phyloP scores from a whole-genome alignment of 192 early-diverging fungal species.

The Linnemannia exigua region DNA sequence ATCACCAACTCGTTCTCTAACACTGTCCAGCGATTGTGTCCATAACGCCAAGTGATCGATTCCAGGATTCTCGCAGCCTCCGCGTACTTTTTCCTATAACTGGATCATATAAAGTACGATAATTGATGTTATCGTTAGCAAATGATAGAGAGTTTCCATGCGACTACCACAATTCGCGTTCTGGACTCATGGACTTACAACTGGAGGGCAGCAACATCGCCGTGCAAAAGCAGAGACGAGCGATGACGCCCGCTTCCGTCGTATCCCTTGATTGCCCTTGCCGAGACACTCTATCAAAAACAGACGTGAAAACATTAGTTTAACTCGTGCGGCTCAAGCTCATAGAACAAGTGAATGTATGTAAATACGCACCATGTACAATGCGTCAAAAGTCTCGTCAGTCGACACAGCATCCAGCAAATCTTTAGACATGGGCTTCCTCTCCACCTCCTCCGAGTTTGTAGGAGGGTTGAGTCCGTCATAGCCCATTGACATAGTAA shows the following conservation, averaged over 20 bases:
- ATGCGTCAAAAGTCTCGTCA: slow-evolving; percentile 75
- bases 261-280: slow-evolving; percentile 78
- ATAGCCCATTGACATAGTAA: slow-evolving; percentile 67
- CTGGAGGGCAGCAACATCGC: slow-evolving; percentile 82
- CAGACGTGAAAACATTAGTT: background rate
- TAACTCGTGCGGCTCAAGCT: background rate
- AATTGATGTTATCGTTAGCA: background rate
- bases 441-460: slow-evolving; percentile 30
- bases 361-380: slow-evolving; percentile 73
- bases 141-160: background rate
- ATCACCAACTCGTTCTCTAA: slow-evolving; percentile 77
- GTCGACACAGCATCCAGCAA: slow-evolving; percentile 71
- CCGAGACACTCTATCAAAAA: slow-evolving; percentile 67
- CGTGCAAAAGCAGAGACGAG: slow-evolving; percentile 74
- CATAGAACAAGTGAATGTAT: background rate
- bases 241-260: slow-evolving; percentile 72
- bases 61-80: slow-evolving; percentile 76
- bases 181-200: slow-evolving; percentile 67
- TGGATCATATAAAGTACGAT: background rate
- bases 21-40: slow-evolving; percentile 71
- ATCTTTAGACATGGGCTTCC: slow-evolving; percentile 74
- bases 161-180: background rate
- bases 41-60: slow-evolving; percentile 69
- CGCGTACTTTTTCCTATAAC: slow-evolving; percentile 69
- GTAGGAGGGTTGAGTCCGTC: slow-evolving; percentile 15